phyloP scores from a whole-genome alignment of 176 grass and related monocot genomes.

The Oryza glumipatula region DNA sequence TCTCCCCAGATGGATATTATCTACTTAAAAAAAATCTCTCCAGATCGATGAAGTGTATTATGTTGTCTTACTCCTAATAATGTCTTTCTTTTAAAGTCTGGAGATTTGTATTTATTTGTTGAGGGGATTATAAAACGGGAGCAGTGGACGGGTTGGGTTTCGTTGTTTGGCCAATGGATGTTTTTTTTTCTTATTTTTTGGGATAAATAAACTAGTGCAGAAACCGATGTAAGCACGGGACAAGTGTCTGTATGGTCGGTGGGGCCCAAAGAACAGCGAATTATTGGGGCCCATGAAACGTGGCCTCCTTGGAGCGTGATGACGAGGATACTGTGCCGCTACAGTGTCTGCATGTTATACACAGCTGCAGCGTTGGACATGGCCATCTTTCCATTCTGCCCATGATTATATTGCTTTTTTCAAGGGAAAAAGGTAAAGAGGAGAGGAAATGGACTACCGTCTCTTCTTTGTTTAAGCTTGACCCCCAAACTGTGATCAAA shows the following conservation, averaged over 20 bases:
- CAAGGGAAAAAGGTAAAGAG: not conserved
- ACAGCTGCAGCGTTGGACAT: too few species aligned
- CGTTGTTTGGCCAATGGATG: not conserved
- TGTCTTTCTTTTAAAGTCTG: not conserved
- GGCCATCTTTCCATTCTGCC: not conserved
- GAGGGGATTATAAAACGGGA: not conserved
- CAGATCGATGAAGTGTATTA: not conserved
- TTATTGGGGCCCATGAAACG: conserved; percentile 5
- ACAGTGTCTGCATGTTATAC: not conserved
- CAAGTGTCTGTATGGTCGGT: not conserved
- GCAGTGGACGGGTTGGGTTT: not conserved
- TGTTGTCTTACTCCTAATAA: not conserved
- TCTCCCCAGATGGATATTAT: not conserved
- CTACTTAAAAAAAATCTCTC: not conserved
- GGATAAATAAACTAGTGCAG: not conserved
- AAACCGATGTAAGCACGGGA: not conserved
- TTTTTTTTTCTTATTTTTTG: not conserved
- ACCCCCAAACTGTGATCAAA: not conserved
- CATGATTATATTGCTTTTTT: not conserved
- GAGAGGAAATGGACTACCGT: not conserved
- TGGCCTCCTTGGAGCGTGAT: conserved; percentile 22
- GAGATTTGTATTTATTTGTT: not conserved
- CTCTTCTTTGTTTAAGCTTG: not conserved
- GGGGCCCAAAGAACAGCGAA: not conserved
- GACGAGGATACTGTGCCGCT: not conserved